A percentile compares a stretch with the other conserved stretches of the same genome.
Evolutionary conservation across 257 asterid genomes (phyloP).

Genomic region (Asclepias syriaca): DNA sequence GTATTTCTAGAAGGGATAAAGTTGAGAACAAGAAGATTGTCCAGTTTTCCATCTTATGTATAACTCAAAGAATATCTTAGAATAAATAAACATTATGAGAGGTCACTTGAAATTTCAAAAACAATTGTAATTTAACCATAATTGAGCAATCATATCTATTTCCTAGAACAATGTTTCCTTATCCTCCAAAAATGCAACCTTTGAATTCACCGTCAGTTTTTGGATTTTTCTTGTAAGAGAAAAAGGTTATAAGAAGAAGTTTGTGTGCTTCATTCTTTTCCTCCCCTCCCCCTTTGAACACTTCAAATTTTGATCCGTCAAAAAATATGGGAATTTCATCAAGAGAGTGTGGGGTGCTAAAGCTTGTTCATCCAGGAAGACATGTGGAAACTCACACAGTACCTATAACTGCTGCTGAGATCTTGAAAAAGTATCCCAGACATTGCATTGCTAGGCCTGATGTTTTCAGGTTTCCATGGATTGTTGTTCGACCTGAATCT

Average conservation of each 20-base stretch:
- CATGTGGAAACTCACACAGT: constrained; percentile 32
- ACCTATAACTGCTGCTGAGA: constrained; percentile 47
- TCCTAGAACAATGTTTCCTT: constrained; percentile 12
- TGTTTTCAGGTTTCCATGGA: constrained; percentile 53
- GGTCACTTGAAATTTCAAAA: not conserved
- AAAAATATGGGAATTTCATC: constrained; percentile 27
- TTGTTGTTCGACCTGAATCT: constrained; percentile 57
- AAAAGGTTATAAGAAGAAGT: not conserved
- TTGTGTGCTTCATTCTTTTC: not conserved
- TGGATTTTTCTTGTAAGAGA: not conserved
- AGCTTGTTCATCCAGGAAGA: constrained; percentile 51
- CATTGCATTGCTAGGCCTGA: constrained; percentile 67
- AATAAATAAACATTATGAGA: not conserved
- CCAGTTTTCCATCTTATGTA: not conserved
- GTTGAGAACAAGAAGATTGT: not conserved
- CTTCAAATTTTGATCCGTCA: not conserved
- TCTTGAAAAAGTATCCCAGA: constrained; percentile 49
- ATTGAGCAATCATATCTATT: constrained; percentile 14
- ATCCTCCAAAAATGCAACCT: constrained; percentile 1
- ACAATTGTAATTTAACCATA: not conserved
- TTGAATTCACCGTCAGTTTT: constrained; percentile 14
- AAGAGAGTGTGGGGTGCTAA: constrained; percentile 34
- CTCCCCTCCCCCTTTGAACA: constrained; percentile 13
- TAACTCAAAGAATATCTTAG: not conserved
- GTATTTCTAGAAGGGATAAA: not conserved